These are phyloP conservation scores for Mycena venus DNA, from an alignment of 768 basidiomycete genomes.

Conservation along the genomic window DNA sequence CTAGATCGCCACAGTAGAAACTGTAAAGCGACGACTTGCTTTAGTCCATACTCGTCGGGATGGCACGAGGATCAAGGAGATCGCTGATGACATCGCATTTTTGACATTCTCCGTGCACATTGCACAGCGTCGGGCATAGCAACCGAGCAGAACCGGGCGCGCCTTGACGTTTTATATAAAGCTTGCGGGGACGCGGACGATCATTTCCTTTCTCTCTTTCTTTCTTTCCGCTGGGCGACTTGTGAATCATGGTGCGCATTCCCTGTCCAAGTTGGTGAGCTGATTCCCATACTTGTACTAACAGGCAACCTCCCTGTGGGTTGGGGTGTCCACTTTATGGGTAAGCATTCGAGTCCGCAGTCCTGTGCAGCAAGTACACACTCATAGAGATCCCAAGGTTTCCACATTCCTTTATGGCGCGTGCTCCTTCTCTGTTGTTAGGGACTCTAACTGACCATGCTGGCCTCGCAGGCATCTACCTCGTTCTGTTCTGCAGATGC, in stretches of 20 bases:
- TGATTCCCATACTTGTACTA: not conserved
- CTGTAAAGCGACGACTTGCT: too few relatives aligned
- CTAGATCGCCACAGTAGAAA: too few relatives aligned
- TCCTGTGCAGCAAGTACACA: not conserved
- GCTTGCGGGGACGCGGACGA: too few relatives aligned
- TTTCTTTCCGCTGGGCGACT: slow-evolving; percentile 22
- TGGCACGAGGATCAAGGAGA: too few relatives aligned
- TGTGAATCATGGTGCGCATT: slow-evolving; percentile 9
- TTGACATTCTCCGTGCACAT: too few relatives aligned
- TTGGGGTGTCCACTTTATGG: slow-evolving; percentile 35
- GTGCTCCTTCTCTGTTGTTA: not conserved
- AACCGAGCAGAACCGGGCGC: too few relatives aligned
- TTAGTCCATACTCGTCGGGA: too few relatives aligned
- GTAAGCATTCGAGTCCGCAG: not conserved
- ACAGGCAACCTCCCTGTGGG: slow-evolving; percentile 32
- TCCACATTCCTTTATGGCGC: slow-evolving; percentile 43
- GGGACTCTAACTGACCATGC: not conserved
- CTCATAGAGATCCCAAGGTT: slow-evolving; percentile 12
- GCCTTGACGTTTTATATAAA: too few relatives aligned
- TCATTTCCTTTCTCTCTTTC: not conserved
- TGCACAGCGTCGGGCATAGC: not conserved
- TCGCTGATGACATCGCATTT: too few relatives aligned
- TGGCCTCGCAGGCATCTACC: slow-evolving; percentile 48
- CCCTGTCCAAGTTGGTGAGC: not conserved
- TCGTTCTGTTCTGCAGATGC: slow-evolving; percentile 52